Evolutionary conservation across 2,329 filamentous ascomycete genomes (phyloP).

Genomic region (Cladosporium oxysporum): DNA sequence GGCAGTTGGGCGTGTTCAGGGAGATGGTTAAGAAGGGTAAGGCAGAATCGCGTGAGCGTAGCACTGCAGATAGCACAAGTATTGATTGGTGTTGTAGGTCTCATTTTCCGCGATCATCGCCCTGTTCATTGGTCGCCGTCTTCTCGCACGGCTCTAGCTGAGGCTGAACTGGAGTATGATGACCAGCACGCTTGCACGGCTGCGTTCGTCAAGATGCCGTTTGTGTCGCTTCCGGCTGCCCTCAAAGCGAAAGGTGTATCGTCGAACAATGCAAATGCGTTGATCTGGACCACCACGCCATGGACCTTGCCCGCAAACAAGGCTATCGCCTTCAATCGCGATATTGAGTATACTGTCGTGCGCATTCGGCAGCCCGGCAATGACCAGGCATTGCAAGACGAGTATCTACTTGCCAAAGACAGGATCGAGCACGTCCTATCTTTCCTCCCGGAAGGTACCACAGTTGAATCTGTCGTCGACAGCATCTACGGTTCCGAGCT

Average conservation of each 20-base stretch:
- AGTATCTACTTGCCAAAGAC: conserved; percentile 70
- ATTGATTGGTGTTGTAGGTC: conserved; percentile 42
- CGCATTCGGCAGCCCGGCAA: conserved; percentile 35
- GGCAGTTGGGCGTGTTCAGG: conserved; percentile 74
- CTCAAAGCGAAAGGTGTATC: conserved; percentile 44
- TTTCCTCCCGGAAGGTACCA: conserved; percentile 52
- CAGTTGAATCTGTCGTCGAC: conserved; percentile 51
- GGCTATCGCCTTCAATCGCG: conserved; percentile 78
- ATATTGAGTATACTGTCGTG: conserved; percentile 73
- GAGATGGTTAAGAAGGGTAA: conserved; percentile 66
- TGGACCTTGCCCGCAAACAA: conserved; percentile 95
- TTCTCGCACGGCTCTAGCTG: conserved; percentile 75
- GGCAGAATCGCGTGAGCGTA: conserved; percentile 7
- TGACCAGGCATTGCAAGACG: conserved; percentile 23
- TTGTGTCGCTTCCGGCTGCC: conserved; percentile 52
- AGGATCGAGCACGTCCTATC: conserved; percentile 62
- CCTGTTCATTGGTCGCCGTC: conserved; percentile 87
- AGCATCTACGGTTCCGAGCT: conserved; percentile 67
- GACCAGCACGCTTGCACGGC: conserved; percentile 71
- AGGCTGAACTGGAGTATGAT: conserved; percentile 82
- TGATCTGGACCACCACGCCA: conserved; percentile 98
- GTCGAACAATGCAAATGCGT: conserved; percentile 63
- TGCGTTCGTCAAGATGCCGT: conserved; percentile 78
- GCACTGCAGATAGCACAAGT: conserved; percentile 13
- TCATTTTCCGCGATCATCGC: conserved; percentile 77